Evolutionary conservation across 2,329 filamentous ascomycete genomes (phyloP).

Genomic region (Microdochium nivale): DNA sequence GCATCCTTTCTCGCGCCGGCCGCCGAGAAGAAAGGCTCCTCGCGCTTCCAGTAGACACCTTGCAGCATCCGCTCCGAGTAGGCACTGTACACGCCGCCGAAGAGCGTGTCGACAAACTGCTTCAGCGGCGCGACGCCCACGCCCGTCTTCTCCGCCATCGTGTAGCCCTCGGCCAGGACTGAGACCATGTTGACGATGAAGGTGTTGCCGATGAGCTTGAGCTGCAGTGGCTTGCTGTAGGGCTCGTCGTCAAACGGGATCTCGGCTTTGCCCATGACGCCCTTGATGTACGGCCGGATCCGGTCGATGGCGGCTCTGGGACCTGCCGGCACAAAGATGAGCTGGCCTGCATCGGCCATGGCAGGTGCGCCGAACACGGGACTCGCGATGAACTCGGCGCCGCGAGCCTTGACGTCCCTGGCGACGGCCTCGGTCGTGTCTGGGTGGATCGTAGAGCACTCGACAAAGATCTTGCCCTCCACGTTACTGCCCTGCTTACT

Average conservation of each 20-base stretch:
- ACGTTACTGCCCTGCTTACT: slow-evolving; percentile 39
- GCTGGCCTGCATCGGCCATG: slow-evolving; percentile 53
- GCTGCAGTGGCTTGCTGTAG: slow-evolving; percentile 47
- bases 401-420: slow-evolving; percentile 44
- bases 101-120: slow-evolving; percentile 62
- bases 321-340: slow-evolving; percentile 61
- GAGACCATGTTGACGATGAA: slow-evolving; percentile 80
- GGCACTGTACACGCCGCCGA: slow-evolving; percentile 65
- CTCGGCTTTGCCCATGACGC: slow-evolving; percentile 55
- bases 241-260: slow-evolving; percentile 31
- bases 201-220: slow-evolving; percentile 82
- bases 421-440: slow-evolving; percentile 65
- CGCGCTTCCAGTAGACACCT: slow-evolving; percentile 68
- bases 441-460: slow-evolving; percentile 83
- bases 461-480: slow-evolving; percentile 69
- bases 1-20: slow-evolving; percentile 79
- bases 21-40: slow-evolving; percentile 75
- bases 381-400: slow-evolving; percentile 67
- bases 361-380: slow-evolving; percentile 57
- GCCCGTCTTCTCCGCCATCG: slow-evolving; percentile 72
- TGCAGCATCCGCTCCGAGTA: slow-evolving; percentile 68
- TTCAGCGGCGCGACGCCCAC: slow-evolving; percentile 64
- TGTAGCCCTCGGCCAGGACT: slow-evolving; percentile 68
- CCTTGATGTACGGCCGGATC: slow-evolving; percentile 55
- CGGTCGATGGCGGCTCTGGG: slow-evolving; percentile 45